phyloP scores from a whole-genome alignment of 1,284 basidiomycete genomes.

The Laetiporus sulphureus region DNA sequence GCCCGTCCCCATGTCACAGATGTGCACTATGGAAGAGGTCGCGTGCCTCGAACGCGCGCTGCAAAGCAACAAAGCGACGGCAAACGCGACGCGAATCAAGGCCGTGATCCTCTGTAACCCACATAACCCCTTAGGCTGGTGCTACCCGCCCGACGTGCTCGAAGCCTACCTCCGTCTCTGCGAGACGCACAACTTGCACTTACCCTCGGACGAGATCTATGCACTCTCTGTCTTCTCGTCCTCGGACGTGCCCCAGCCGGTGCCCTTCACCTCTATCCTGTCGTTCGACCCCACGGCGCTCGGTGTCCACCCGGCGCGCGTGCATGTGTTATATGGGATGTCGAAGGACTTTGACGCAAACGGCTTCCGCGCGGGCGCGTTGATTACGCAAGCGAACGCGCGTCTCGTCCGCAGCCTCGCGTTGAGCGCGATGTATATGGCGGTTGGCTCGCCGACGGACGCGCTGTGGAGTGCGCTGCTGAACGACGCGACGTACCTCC shows the following conservation, averaged over 20 bases:
- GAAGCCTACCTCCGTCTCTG: too few relatives aligned
- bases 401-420: not conserved
- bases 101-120: not conserved
- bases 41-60: not conserved
- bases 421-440: not conserved
- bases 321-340: not conserved
- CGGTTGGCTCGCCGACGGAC: not conserved
- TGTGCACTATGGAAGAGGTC: not conserved
- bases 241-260: too few relatives aligned
- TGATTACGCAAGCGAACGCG: not conserved
- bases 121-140: not conserved
- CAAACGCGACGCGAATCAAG: too few relatives aligned
- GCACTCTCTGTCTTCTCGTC: too few relatives aligned
- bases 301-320: too few relatives aligned
- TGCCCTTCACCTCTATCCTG: too few relatives aligned
- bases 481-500: not conserved
- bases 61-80: not conserved
- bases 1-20: not conserved
- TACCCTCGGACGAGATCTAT: too few relatives aligned
- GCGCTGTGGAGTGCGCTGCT: not conserved
- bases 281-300: too few relatives aligned
- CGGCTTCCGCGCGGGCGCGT: not conserved
- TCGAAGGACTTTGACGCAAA: not conserved
- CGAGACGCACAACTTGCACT: too few relatives aligned
- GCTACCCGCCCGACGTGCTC: too few relatives aligned